Evolutionary conservation across 1,284 basidiomycete genomes (phyloP).

Genomic region (Ganoderma sinense): DNA sequence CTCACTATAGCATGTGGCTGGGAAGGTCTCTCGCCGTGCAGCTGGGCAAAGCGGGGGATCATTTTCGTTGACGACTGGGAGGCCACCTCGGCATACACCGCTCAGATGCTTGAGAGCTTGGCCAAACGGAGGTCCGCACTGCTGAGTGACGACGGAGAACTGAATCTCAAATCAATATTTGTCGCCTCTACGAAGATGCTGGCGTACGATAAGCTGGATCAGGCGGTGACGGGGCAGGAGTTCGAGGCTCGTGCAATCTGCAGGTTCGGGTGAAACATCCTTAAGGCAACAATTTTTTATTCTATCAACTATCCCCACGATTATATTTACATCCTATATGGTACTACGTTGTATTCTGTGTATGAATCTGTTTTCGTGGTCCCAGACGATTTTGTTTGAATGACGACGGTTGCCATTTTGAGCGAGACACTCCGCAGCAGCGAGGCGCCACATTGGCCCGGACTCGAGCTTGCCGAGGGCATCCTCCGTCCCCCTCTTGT

Average conservation of each 20-base stretch:
- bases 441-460: not conserved
- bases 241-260: slow-evolving; percentile 32
- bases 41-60: slow-evolving; percentile 36
- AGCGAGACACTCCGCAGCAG: not conserved
- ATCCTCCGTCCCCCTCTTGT: not conserved
- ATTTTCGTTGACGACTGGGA: slow-evolving; percentile 37
- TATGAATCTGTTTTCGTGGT: not conserved
- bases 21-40: slow-evolving; percentile 15
- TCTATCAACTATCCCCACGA: not conserved
- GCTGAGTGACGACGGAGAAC: not conserved
- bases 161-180: slow-evolving; percentile 26
- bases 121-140: slow-evolving; percentile 21
- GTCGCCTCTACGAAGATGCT: slow-evolving; percentile 35
- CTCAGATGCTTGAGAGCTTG: slow-evolving; percentile 18
- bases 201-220: slow-evolving; percentile 28
- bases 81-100: slow-evolving; percentile 15
- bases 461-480: not conserved
- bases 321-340: no score
- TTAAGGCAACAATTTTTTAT: not conserved
- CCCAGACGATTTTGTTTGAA: not conserved
- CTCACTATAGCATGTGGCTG: slow-evolving; percentile 38
- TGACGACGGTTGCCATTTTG: slow-evolving; percentile 1
- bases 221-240: slow-evolving; percentile 16
- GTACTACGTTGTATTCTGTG: not conserved
- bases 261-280: slow-evolving; percentile 28